A percentile compares a stretch with the other conserved stretches of the same genome.
These are phyloP conservation scores for Flagelloscypha sp. DNA, from an alignment of 768 basidiomycete species.

Conservation along the genomic window DNA sequence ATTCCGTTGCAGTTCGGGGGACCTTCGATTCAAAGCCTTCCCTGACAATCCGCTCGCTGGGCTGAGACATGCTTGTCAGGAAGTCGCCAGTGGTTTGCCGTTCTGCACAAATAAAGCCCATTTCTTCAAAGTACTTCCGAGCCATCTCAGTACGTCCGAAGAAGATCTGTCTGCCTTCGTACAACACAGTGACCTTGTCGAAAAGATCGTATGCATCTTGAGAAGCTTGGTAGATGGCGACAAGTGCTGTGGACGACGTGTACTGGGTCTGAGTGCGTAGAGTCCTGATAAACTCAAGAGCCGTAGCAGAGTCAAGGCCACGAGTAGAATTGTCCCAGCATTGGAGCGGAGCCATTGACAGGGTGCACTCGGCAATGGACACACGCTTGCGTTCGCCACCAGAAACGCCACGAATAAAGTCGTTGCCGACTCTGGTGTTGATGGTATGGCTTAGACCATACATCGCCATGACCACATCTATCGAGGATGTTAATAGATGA, in stretches of 20 bases:
- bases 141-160: slow-evolving; percentile 33
- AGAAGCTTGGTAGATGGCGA: slow-evolving; percentile 38
- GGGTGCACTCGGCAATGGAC: slow-evolving; percentile 41
- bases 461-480: slow-evolving; percentile 43
- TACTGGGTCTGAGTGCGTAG: slow-evolving; percentile 34
- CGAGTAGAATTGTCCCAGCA: slow-evolving; percentile 41
- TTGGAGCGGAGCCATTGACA: slow-evolving; percentile 35
- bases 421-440: slow-evolving; percentile 58
- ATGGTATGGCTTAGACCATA: slow-evolving; percentile 54
- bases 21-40: slow-evolving; percentile 26
- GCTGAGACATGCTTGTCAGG: slow-evolving; percentile 32
- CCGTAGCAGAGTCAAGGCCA: slow-evolving; percentile 21
- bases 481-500: neutral
- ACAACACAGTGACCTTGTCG: slow-evolving; percentile 38
- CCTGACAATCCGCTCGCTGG: slow-evolving; percentile 27
- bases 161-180: slow-evolving; percentile 41
- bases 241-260: slow-evolving; percentile 29
- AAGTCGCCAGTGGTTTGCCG: slow-evolving; percentile 42
- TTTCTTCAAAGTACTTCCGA: slow-evolving; percentile 32
- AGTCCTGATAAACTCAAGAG: slow-evolving; percentile 38
- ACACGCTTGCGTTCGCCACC: slow-evolving; percentile 59
- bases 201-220: slow-evolving; percentile 34
- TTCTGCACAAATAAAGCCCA: slow-evolving; percentile 37
- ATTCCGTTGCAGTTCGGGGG: slow-evolving; percentile 35
- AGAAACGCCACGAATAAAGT: slow-evolving; percentile 44